Percentiles rank a stretch among this genome's conserved stretches.
phyloP scores from a whole-genome alignment of 306 rosid species.

The Lathyrus sativus region DNA sequence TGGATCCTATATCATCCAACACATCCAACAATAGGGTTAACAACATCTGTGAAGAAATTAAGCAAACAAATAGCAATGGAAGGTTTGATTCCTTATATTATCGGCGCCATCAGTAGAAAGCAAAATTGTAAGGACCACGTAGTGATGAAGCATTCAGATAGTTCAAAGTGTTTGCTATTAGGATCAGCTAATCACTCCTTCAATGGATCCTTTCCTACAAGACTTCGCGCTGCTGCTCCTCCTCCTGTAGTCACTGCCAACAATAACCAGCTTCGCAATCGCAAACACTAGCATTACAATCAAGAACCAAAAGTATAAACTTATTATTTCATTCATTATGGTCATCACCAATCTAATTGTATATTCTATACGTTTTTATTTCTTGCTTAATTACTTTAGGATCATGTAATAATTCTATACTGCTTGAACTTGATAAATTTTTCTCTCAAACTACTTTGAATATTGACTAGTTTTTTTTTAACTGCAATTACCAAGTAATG shows the following conservation, averaged over 20 bases:
- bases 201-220: not conserved
- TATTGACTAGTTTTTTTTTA: too few relatives aligned
- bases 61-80: not conserved
- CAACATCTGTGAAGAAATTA: too few relatives aligned
- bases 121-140: not conserved
- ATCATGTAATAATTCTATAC: not conserved
- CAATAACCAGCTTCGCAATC: slow-evolving; percentile 1
- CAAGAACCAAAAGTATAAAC: not conserved
- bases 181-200: not conserved
- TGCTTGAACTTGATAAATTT: too few relatives aligned
- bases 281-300: not conserved
- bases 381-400: not conserved
- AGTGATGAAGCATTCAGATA: not conserved
- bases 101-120: slow-evolving; percentile 15
- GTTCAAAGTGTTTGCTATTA: slow-evolving; percentile 7
- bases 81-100: slow-evolving; percentile 26
- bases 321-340: not conserved
- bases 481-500: too few relatives aligned
- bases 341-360: not conserved
- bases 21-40: too few relatives aligned
- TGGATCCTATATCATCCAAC: too few relatives aligned
- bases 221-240: not conserved
- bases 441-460: too few relatives aligned
- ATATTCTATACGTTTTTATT: not conserved
- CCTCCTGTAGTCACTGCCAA: not conserved